These are phyloP conservation scores for Yamadazyma endophytica DNA, from an alignment of 805 yeast species.

Conservation along the genomic window DNA sequence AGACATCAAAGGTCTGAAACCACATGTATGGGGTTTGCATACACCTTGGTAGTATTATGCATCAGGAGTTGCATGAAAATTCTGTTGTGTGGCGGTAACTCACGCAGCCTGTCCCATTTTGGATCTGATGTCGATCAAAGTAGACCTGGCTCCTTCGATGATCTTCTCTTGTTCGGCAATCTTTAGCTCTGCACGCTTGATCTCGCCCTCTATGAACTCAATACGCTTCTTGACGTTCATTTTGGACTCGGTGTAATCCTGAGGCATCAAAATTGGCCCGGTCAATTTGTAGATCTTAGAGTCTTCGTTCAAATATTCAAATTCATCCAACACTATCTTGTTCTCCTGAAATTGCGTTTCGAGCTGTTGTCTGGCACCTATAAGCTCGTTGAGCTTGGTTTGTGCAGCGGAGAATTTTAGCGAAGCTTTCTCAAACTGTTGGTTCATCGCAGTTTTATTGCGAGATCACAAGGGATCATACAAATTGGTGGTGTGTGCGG, in stretches of 20 bases:
- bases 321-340: constrained; percentile 81
- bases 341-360: constrained; percentile 96
- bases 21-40: no score
- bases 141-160: constrained; percentile 57
- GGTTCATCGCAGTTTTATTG: constrained; percentile 17
- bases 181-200: constrained; percentile 66
- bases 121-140: constrained; percentile 45
- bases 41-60: no score
- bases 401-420: constrained; percentile 45
- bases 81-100: no score
- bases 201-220: constrained; percentile 80
- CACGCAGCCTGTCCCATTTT: constrained; percentile 8
- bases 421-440: constrained; percentile 41
- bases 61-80: no score
- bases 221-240: constrained; percentile 83
- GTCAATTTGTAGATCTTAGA: constrained; percentile 83
- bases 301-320: constrained; percentile 57
- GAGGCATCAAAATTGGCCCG: constrained; percentile 91
- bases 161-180: constrained; percentile 44
- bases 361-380: constrained; percentile 74
- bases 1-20: no score
- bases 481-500: no score
- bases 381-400: constrained; percentile 45
- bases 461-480: no score
- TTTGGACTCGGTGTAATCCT: constrained; percentile 78